Percentiles rank a stretch among this genome's conserved stretches.
phyloP scores from a whole-genome alignment of 257 asterid species.

The Jasminum sambac region DNA sequence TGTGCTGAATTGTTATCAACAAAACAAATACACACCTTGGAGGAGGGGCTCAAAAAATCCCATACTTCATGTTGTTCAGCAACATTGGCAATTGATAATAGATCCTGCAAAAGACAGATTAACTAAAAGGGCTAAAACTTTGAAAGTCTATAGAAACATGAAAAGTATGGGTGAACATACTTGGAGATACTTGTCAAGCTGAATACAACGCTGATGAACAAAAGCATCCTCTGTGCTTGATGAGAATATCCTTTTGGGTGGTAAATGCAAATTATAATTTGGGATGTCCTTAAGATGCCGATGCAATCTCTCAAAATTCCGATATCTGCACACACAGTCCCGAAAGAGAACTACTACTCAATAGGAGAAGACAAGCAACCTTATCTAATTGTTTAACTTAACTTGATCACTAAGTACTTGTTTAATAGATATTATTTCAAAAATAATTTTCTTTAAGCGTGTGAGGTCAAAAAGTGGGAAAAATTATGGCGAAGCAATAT shows the following conservation, averaged over 20 bases:
- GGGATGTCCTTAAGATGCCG: slow-evolving; percentile 92
- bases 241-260: slow-evolving; percentile 98
- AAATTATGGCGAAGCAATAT: too few species aligned
- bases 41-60: slow-evolving; percentile 94
- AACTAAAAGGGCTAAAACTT: slow-evolving; percentile 28
- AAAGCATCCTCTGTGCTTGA: slow-evolving; percentile 97
- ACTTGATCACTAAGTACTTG: not conserved
- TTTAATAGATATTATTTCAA: too few species aligned
- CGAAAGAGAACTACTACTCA: slow-evolving; percentile 23
- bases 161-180: slow-evolving; percentile 42
- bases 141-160: slow-evolving; percentile 19
- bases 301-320: slow-evolving; percentile 97
- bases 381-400: slow-evolving; percentile 25
- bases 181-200: slow-evolving; percentile 91
- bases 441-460: too few species aligned
- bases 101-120: slow-evolving; percentile 59
- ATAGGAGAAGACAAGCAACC: slow-evolving; percentile 3
- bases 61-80: slow-evolving; percentile 99
- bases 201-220: slow-evolving; percentile 97
- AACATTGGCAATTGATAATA: slow-evolving; percentile 92
- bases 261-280: slow-evolving; percentile 88
- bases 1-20: slow-evolving; percentile 15
- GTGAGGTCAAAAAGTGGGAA: too few species aligned
- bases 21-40: slow-evolving; percentile 61
- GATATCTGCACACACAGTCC: slow-evolving; percentile 56